Base-by-base conservation (phyloP, 257 asterid genomes). In the Capsicum baccatum region DNA sequence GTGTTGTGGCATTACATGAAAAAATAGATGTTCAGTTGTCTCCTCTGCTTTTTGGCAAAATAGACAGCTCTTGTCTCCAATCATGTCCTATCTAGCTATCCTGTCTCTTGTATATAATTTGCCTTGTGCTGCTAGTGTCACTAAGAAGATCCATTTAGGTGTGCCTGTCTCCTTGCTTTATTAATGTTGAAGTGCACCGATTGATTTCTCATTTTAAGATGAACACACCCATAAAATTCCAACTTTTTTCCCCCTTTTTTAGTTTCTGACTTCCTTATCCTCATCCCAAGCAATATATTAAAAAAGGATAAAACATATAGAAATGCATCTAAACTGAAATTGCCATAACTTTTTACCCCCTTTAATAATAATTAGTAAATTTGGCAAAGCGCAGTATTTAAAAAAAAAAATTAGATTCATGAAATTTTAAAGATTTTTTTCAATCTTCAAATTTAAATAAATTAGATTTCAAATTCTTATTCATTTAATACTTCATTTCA, bases 61-160 rank as follows among this genome's bases (percentile, higher is more conserved):
- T 21, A 15, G 42, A 63, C 69, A 63, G 10, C 16, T 21, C 42
- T 63, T 63, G 69, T 63, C 69, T 21, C 21, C 42, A 63, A 63
- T 63, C 16, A 26, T 63, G 69, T 33, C 14, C 42, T 16, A 63
- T 33, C 69, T 63, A 63, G 33, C 42, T 15, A 63, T 10, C 33
- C 26, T 63, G 16, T 63, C 69, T 8, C 69, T 62, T 62, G 39
- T 62, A 62, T 62, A 21, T 7, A 60, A 60, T n/a, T n/a, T 59
- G n/a, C 67, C 35, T 60, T 60, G 67, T 60, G 7, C 35, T 59
- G 11, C 33, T 62, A 63, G 26, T 63, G 69, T 63, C 69, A 21
- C 69, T 26, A 63, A 63, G 69, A 63, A 63, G 33, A 63, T 63
- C 69, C 42, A 63, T 63, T 35, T 63, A 63, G 69, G 69, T 63